These are phyloP conservation scores for Alternaria angustiovoidea DNA, from an alignment of 2,329 filamentous ascomycete species.

Conservation along the genomic window DNA sequence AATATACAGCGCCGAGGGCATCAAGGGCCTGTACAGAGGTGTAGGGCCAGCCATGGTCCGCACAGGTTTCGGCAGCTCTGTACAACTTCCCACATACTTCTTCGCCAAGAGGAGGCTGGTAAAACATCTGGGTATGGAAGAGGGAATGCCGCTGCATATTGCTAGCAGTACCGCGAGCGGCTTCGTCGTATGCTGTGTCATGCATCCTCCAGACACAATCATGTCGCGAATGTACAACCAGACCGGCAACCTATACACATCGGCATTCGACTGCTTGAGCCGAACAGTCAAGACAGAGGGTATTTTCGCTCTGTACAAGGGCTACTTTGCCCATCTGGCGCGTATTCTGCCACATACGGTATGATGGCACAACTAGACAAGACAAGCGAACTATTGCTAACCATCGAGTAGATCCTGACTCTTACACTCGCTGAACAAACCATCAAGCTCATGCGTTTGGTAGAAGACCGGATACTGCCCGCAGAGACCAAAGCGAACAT, in stretches of 20 bases:
- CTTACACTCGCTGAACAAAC: slow-evolving; percentile 95
- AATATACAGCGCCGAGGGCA: slow-evolving; percentile 80
- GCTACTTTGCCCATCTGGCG: slow-evolving; percentile 92
- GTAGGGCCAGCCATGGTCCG: slow-evolving; percentile 94
- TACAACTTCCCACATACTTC: slow-evolving; percentile 97
- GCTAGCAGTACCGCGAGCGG: slow-evolving; percentile 88
- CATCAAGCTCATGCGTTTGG: slow-evolving; percentile 84
- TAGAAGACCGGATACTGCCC: slow-evolving; percentile 70
- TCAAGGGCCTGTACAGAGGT: slow-evolving; percentile 85
- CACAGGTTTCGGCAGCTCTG: slow-evolving; percentile 93
- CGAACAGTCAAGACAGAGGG: slow-evolving; percentile 94
- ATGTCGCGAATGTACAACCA: slow-evolving; percentile 99
- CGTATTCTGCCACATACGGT: slow-evolving; percentile 92
- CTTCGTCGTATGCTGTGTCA: slow-evolving; percentile 95
- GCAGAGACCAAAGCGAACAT: slow-evolving; percentile 57
- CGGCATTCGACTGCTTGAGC: slow-evolving; percentile 88
- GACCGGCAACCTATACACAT: slow-evolving; percentile 93
- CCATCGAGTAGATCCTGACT: slow-evolving; percentile 73
- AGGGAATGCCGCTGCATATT: slow-evolving; percentile 88
- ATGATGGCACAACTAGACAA: slow-evolving; percentile 31
- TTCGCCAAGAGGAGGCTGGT: slow-evolving; percentile 90
- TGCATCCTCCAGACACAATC: slow-evolving; percentile 99
- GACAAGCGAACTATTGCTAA: slow-evolving; percentile 20
- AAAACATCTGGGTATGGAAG: slow-evolving; percentile 85
- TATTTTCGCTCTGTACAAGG: slow-evolving; percentile 93